phyloP scores from a whole-genome alignment of 2,329 filamentous ascomycete genomes.

The Pestalotiopsis sp. region DNA sequence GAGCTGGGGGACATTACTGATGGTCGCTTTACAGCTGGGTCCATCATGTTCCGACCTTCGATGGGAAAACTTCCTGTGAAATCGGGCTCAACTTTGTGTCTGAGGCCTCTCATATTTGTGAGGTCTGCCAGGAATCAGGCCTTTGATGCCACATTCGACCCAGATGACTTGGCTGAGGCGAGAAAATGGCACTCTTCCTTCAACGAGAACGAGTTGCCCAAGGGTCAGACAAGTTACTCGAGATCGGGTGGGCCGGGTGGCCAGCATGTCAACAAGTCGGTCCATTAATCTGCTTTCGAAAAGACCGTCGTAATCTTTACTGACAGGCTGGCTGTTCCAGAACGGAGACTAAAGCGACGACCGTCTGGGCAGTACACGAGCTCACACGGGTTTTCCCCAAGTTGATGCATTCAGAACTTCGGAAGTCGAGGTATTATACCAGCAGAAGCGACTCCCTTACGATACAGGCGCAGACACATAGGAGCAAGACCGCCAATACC shows the following conservation, averaged over 20 bases:
- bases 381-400: constrained; percentile 46
- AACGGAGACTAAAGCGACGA: constrained; percentile 61
- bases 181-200: constrained; percentile 52
- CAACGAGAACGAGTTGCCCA: constrained; percentile 43
- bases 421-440: constrained; percentile 56
- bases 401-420: constrained; percentile 45
- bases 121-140: constrained; percentile 36
- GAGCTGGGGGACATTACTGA: neutral
- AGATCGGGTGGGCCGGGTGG: constrained; percentile 63
- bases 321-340: constrained; percentile 20
- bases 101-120: neutral
- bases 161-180: constrained; percentile 50
- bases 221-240: constrained; percentile 53
- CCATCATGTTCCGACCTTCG: neutral
- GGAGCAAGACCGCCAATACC: constrained; percentile 51
- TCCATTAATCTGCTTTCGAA: neutral
- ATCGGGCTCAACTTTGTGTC: neutral
- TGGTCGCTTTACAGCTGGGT: too few species aligned
- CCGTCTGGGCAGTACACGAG: constrained; percentile 49
- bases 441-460: constrained; percentile 51
- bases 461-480: constrained; percentile 55
- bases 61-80: neutral
- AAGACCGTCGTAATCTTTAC: neutral
- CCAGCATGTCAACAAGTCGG: constrained; percentile 63
- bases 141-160: constrained; percentile 50